Percentiles rank a stretch among this genome's conserved stretches.
Evolutionary conservation across 805 yeast species (phyloP).

Genomic region (Candida ulmi): DNA sequence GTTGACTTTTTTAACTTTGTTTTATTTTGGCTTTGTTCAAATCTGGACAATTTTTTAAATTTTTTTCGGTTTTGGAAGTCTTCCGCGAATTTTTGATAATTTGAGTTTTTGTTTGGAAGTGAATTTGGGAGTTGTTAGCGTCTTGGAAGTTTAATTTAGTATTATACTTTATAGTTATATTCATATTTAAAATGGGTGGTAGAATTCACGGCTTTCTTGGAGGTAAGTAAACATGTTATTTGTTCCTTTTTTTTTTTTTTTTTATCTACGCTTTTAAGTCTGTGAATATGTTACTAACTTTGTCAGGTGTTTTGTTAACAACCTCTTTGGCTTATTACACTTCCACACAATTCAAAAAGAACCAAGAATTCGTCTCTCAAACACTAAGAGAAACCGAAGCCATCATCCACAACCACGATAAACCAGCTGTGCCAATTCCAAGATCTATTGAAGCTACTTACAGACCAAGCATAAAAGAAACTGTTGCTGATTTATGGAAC

Average conservation of each 20-base stretch:
- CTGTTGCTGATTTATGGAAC: conserved; percentile 76
- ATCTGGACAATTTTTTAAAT: too few species aligned
- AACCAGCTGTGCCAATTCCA: conserved; percentile 37
- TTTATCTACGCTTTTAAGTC: too few species aligned
- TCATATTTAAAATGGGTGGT: too few species aligned
- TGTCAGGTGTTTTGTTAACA: conserved; percentile 43
- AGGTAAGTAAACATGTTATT: conserved; percentile 25
- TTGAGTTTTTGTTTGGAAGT: background rate
- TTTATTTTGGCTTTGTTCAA: too few species aligned
- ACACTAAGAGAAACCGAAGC: conserved; percentile 44
- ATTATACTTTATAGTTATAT: too few species aligned
- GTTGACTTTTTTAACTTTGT: too few species aligned
- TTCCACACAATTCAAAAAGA: conserved; percentile 45
- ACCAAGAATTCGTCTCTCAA: conserved; percentile 39
- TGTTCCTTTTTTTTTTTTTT: background rate
- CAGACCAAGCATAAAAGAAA: conserved; percentile 46
- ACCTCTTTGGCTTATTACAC: conserved; percentile 60
- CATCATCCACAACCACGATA: conserved; percentile 46
- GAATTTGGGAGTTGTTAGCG: background rate
- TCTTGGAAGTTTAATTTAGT: too few species aligned
- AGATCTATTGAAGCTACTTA: conserved; percentile 39
- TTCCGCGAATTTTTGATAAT: too few species aligned
- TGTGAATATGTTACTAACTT: background rate
- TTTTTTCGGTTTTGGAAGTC: too few species aligned
- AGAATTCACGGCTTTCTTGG: conserved; percentile 52